Evolutionary conservation across 176 grass and related monocot species (phyloP).

Genomic region (Lolium rigidum): DNA sequence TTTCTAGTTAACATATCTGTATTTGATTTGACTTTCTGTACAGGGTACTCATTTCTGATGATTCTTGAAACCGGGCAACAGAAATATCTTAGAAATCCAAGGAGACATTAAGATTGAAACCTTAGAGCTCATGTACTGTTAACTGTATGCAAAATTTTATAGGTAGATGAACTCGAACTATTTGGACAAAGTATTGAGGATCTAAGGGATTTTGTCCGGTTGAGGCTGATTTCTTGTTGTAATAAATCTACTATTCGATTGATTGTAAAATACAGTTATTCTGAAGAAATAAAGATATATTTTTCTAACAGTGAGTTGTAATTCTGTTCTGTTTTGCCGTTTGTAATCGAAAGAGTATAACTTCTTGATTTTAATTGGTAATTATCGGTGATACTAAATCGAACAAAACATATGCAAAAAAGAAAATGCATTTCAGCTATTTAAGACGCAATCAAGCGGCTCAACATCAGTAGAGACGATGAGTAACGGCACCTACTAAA

Average conservation of each 20-base stretch:
- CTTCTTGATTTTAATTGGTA: no score
- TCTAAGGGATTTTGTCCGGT: not conserved
- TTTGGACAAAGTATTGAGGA: not conserved
- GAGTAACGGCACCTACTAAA: not conserved
- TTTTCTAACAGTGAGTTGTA: not conserved
- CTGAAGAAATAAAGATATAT: not conserved
- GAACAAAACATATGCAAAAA: not conserved
- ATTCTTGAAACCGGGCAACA: not conserved
- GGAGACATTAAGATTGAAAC: no score
- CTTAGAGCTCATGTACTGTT: no score
- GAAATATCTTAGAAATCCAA: no score
- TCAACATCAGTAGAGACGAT: not conserved
- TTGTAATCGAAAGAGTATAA: not conserved
- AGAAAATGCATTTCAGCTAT: not conserved
- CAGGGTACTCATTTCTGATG: not conserved
- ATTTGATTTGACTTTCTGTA: not conserved
- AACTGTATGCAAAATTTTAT: no score
- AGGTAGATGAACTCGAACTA: no score
- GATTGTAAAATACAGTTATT: not conserved
- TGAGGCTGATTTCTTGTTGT: not conserved
- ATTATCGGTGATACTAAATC: no score
- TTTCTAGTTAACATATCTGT: not conserved
- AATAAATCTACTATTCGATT: not conserved
- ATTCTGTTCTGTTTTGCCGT: not conserved
- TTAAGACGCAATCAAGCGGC: not conserved